phyloP scores from a whole-genome alignment of 345 rosid genomes.

The Sonneratia caseolaris region DNA sequence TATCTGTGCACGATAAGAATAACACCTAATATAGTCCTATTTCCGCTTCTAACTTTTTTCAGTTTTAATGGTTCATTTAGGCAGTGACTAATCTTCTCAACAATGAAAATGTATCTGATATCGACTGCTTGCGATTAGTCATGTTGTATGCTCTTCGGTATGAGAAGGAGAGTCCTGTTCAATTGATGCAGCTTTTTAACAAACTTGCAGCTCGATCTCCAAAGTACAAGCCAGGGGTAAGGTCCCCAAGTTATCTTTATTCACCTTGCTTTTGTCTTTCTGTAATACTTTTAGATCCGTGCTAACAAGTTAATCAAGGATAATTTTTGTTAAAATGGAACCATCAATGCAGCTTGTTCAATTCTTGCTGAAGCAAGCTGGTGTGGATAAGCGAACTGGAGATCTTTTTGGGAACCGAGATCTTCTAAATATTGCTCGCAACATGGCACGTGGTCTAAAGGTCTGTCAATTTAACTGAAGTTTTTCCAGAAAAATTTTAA shows the following conservation, averaged over 20 bases:
- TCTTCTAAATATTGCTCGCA: constrained; percentile 89
- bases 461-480: constrained; percentile 24
- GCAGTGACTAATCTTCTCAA: constrained; percentile 81
- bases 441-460: constrained; percentile 99
- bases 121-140: constrained; percentile 76
- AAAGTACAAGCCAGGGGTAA: constrained; percentile 95
- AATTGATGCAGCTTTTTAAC: constrained; percentile 94
- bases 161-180: constrained; percentile 97
- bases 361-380: constrained; percentile 93
- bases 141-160: constrained; percentile 92
- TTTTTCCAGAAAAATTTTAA: not conserved
- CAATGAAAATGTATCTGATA: constrained; percentile 76
- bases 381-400: constrained; percentile 83
- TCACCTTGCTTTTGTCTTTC: not conserved
- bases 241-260: not conserved
- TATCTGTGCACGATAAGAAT: not conserved
- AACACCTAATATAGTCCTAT: not conserved
- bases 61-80: constrained; percentile 33
- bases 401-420: constrained; percentile 96
- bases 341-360: constrained; percentile 62
- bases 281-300: not conserved
- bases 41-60: not conserved
- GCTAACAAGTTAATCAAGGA: not conserved
- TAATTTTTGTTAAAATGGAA: not conserved
- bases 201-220: constrained; percentile 82